Base-by-base conservation (phyloP, 2,329 filamentous ascomycete genomes). In the Fusarium beomiforme region DNA sequence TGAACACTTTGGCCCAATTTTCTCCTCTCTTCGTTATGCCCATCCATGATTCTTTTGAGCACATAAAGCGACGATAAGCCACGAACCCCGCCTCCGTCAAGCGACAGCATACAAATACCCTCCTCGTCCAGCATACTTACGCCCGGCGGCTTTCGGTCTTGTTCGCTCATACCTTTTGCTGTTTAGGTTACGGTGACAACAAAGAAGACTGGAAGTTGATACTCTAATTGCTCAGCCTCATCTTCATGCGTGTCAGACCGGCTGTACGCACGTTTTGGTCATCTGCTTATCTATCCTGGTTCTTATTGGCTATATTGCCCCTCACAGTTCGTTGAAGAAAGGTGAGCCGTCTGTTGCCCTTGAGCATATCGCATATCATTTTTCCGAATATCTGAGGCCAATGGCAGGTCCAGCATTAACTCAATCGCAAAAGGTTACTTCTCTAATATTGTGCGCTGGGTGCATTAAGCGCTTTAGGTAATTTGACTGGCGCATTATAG, bases 61-160 rank as follows among this genome's bases (percentile, higher is more conserved):
- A 63, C 24, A 19, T 42, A 58, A 7, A 63, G 21, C 6, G 64
- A 50, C 8, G 53, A 63, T 16, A 63, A 16, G 7, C 59, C 59
- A 0, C 46, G 50, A 7, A 67, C 39, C 4, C 59, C 59, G 3
- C 54, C 54, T 1, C 54, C 43, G n/a, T 67, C 54, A 12, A 64
- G 43, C 9, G 47, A 67, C 3, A 64, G 36, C 10, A 59, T 43
- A 17, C 59, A 59, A 37, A 54, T 24, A 3, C 43, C 55, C 8
- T 19, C 24, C 4, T 42, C 43, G 13, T 50, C 34, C 3, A 59
- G 19, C 5, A 13, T 16, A 13, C 41, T 19, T 11, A 21, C 12
- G 3, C 4, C 11, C 9, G 34, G 19, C 6, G 14, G 16, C 2
- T 8, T 17, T 5, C 3, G 12, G 10, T 3, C 2, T 8, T 53